Evolutionary conservation across 2,329 filamentous ascomycete genomes (phyloP).

Genomic region (Westerdykella sp.): DNA sequence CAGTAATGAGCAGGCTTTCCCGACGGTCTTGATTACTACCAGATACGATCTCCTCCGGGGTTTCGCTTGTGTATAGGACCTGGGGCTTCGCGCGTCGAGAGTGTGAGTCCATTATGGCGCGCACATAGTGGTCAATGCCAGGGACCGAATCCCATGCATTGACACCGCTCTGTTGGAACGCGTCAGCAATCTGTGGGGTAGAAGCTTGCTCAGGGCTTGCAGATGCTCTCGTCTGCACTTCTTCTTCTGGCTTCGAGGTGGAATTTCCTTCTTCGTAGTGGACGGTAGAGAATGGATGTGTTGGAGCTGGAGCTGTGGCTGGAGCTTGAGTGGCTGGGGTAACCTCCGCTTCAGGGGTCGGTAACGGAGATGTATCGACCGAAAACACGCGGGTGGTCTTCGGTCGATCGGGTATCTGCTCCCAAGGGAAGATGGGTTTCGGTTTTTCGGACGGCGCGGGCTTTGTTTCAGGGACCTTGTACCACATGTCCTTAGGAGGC

Average conservation of each 20-base stretch:
- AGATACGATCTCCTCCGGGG: conserved; percentile 30
- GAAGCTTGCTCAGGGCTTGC: conserved; percentile 12
- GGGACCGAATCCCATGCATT: conserved; percentile 95
- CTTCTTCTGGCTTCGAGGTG: conserved; percentile 1
- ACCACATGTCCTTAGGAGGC: conserved; percentile 83
- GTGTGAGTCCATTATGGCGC: conserved; percentile 58
- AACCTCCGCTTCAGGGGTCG: conserved; percentile 35
- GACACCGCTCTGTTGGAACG: conserved; percentile 56
- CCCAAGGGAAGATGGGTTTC: conserved; percentile 85
- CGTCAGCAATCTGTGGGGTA: conserved; percentile 35
- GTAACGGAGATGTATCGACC: conserved; percentile 44
- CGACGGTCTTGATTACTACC: conserved; percentile 36
- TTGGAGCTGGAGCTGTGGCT: conserved; percentile 12
- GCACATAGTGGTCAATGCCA: conserved; percentile 82
- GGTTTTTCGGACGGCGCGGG: conserved; percentile 55
- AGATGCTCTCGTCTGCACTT: conserved; percentile 8
- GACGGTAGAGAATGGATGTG: conserved; percentile 24
- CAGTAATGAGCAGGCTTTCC: conserved; percentile 65
- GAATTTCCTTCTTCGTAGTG: conserved; percentile 18
- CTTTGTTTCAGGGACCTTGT: conserved; percentile 61
- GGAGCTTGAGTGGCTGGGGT: conserved; percentile 38
- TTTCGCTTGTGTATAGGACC: conserved; percentile 28
- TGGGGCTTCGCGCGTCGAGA: conserved; percentile 47
- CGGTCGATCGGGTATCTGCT: conserved; percentile 58
- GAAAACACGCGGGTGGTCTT: conserved; percentile 61